phyloP scores from a whole-genome alignment of 768 basidiomycete species.

The Boletus sensibilis region DNA sequence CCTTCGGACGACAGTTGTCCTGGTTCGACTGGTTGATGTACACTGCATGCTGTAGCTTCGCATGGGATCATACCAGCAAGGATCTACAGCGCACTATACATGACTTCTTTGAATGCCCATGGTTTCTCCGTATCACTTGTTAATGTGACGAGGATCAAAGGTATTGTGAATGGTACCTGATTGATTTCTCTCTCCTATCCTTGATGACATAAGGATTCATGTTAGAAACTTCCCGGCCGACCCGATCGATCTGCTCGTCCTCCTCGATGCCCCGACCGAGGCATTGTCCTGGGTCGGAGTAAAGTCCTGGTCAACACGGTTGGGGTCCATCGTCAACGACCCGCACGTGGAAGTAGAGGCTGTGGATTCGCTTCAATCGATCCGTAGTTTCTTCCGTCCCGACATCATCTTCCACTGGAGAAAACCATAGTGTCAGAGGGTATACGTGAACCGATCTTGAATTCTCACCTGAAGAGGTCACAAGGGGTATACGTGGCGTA shows the following conservation, averaged over 20 bases:
- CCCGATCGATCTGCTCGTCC: conserved; percentile 25
- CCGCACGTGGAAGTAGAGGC: conserved; percentile 8
- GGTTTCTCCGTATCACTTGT: conserved; percentile 55
- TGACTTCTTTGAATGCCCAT: conserved; percentile 62
- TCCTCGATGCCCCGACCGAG: conserved; percentile 45
- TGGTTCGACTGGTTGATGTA: neutral
- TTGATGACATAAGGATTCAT: neutral
- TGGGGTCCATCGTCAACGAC: neutral
- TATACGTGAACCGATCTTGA: conserved; percentile 9
- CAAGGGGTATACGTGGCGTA: conserved; percentile 27
- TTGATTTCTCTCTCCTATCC: neutral
- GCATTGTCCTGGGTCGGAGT: conserved; percentile 43
- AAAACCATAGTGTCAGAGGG: neutral
- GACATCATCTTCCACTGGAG: neutral
- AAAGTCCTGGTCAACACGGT: conserved; percentile 29
- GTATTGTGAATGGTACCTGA: conserved; percentile 10
- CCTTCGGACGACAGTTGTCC: neutral
- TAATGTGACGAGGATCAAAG: conserved; percentile 38
- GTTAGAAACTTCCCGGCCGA: conserved; percentile 18
- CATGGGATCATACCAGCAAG: conserved; percentile 37
- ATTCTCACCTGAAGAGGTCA: conserved; percentile 12
- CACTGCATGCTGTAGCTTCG: conserved; percentile 20
- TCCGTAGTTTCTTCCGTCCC: conserved; percentile 1
- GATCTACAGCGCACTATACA: conserved; percentile 49
- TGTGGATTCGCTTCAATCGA: neutral